Conservation (phyloP, 805 yeast species). For the Saccharomyces mikatae region DNA sequence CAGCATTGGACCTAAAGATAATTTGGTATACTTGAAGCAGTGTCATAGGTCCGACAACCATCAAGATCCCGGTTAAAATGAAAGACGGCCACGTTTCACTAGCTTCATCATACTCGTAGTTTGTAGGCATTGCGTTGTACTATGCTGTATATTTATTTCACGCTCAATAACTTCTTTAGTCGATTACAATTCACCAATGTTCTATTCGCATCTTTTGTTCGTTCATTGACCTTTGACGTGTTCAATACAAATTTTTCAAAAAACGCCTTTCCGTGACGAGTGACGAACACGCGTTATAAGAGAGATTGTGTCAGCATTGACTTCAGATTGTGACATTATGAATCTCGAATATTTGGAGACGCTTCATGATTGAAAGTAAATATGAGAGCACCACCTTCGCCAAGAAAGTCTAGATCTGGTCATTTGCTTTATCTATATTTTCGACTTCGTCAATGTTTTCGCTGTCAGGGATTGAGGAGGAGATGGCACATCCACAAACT, state of each 20-base stretch:
- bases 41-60: slow-evolving; percentile 62
- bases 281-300: not conserved
- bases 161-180: not conserved
- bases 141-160: slow-evolving; percentile 2
- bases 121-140: slow-evolving; percentile 22
- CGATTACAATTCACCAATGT: not conserved
- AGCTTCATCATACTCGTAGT: slow-evolving; percentile 64
- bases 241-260: not conserved
- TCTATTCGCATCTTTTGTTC: not conserved
- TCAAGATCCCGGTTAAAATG: slow-evolving; percentile 59
- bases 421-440: slow-evolving; percentile 10
- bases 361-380: not conserved
- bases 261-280: not conserved
- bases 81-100: slow-evolving; percentile 94
- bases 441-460: slow-evolving; percentile 11
- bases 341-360: not conserved
- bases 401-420: slow-evolving; percentile 21
- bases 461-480: slow-evolving; percentile 13
- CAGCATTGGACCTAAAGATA: slow-evolving; percentile 16
- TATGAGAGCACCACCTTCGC: slow-evolving; percentile 31
- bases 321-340: not conserved
- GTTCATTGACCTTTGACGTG: not conserved
- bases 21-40: slow-evolving; percentile 24
- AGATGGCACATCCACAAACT: slow-evolving; percentile 23
- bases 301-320: not conserved